Percentiles rank a stretch among this genome's conserved stretches.
These are phyloP conservation scores for Trametes punicea DNA, from an alignment of 768 basidiomycete species.

Conservation along the genomic window DNA sequence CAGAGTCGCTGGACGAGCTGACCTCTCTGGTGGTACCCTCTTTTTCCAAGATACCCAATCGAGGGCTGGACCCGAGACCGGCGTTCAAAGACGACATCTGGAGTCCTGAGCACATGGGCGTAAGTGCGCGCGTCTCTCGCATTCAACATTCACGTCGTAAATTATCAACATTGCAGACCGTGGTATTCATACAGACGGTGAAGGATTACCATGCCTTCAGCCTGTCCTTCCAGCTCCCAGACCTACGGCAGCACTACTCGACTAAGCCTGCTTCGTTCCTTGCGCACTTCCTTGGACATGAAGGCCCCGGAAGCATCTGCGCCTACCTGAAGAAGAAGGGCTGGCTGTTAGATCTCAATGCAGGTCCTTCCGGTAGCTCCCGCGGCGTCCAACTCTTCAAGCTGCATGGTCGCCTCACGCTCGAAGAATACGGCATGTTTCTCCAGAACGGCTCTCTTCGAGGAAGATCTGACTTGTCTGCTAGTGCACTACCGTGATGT, in stretches of 20 bases:
- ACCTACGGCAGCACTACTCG: slow-evolving; percentile 40
- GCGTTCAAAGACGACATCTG: slow-evolving; percentile 21
- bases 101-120: slow-evolving; percentile 22
- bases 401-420: slow-evolving; percentile 42
- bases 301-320: slow-evolving; percentile 48
- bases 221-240: slow-evolving; percentile 34
- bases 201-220: slow-evolving; percentile 42
- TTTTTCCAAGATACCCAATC: slow-evolving; percentile 33
- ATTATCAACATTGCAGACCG: slow-evolving; percentile 26
- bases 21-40: slow-evolving; percentile 29
- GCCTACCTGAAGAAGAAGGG: slow-evolving; percentile 49
- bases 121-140: background rate
- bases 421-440: slow-evolving; percentile 45
- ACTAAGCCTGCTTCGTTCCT: slow-evolving; percentile 40
- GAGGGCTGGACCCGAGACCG: slow-evolving; percentile 27
- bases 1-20: slow-evolving; percentile 36
- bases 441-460: background rate
- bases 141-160: slow-evolving; percentile 1
- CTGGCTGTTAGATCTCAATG: slow-evolving; percentile 34
- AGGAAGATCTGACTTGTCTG: background rate
- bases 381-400: slow-evolving; percentile 40
- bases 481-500: slow-evolving; percentile 42
- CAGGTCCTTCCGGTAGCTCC: slow-evolving; percentile 35
- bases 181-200: slow-evolving; percentile 43
- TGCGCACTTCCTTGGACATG: slow-evolving; percentile 49